These are phyloP conservation scores for Monilinia fructigena DNA, from an alignment of 2,329 filamentous ascomycete species.

Conservation along the genomic window DNA sequence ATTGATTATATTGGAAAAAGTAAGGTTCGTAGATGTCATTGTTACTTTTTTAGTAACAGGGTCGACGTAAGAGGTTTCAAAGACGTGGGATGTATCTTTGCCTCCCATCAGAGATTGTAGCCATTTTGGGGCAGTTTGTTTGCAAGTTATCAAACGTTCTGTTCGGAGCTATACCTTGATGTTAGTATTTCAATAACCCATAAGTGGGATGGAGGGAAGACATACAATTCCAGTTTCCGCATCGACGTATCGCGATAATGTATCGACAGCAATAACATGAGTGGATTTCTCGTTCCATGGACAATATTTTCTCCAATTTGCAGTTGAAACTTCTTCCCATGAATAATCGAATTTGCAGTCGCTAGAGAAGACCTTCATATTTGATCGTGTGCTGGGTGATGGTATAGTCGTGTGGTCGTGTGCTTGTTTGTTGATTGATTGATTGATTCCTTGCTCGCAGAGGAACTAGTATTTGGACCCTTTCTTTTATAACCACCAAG, in stretches of 20 bases:
- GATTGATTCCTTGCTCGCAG: background rate
- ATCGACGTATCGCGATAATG: slow-evolving; percentile 70
- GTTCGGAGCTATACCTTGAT: slow-evolving; percentile 57
- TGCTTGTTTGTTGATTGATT: too few relatives aligned
- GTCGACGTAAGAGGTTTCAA: slow-evolving; percentile 95
- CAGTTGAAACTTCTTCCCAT: slow-evolving; percentile 95
- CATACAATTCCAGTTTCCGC: slow-evolving; percentile 64
- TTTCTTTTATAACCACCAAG: background rate
- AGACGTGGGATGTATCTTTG: slow-evolving; percentile 81
- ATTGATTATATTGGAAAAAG: slow-evolving; percentile 83
- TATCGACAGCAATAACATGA: slow-evolving; percentile 95
- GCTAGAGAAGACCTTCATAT: slow-evolving; percentile 95
- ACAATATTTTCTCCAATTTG: slow-evolving; percentile 98
- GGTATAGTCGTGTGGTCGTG: slow-evolving; percentile 22
- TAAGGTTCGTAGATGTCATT: slow-evolving; percentile 95
- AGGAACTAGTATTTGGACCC: slow-evolving; percentile 5
- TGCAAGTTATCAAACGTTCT: slow-evolving; percentile 65
- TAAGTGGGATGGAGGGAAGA: slow-evolving; percentile 2
- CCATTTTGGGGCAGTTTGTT: slow-evolving; percentile 73
- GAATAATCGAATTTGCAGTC: slow-evolving; percentile 92
- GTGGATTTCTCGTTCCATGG: slow-evolving; percentile 99
- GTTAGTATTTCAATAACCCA: slow-evolving; percentile 21
- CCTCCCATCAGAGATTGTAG: slow-evolving; percentile 76
- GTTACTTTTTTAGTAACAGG: slow-evolving; percentile 80
- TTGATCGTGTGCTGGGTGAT: slow-evolving; percentile 36